Percentiles rank a stretch among this genome's conserved stretches.
Conservation (phyloP, 2,329 filamentous ascomycete genomes). For the Penicillium sp. region DNA sequence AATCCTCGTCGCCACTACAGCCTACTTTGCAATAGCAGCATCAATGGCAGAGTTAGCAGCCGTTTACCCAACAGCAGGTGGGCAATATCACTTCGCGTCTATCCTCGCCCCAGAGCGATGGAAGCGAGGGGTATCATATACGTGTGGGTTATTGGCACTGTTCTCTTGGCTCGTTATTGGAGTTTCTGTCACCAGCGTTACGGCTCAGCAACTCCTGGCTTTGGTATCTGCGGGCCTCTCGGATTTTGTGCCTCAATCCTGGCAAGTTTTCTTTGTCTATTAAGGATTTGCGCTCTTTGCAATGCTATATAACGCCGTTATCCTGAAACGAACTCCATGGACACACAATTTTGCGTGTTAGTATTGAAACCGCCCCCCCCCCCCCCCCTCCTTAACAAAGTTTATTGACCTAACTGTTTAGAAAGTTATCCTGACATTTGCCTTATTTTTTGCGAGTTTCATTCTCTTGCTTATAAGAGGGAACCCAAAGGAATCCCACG, state of each 20-base stretch:
- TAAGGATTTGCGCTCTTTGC: background rate
- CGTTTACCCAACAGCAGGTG: slow-evolving; percentile 3
- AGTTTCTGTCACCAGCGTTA: background rate
- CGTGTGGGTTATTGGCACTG: background rate
- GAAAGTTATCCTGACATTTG: background rate
- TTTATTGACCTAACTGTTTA: background rate
- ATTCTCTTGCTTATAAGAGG: background rate
- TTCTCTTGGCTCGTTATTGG: slow-evolving; percentile 3
- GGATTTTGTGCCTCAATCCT: background rate
- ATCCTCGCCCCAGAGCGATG: background rate
- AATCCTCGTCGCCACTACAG: background rate
- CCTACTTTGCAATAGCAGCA: slow-evolving; percentile 1
- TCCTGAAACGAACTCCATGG: background rate
- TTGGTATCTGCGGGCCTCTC: background rate
- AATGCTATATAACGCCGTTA: background rate
- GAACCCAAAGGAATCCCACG: background rate
- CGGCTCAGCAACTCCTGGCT: background rate
- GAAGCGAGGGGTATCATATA: background rate
- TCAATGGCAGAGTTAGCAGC: slow-evolving; percentile 1
- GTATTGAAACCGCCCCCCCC: background rate
- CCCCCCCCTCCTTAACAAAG: no score
- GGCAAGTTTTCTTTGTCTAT: background rate
- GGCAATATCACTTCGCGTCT: slow-evolving; percentile 2
- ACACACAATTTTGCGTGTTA: background rate
- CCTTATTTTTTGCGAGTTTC: background rate